Base-by-base conservation (phyloP, 164 flowering plant species). In the Macadamia integrifolia region DNA sequence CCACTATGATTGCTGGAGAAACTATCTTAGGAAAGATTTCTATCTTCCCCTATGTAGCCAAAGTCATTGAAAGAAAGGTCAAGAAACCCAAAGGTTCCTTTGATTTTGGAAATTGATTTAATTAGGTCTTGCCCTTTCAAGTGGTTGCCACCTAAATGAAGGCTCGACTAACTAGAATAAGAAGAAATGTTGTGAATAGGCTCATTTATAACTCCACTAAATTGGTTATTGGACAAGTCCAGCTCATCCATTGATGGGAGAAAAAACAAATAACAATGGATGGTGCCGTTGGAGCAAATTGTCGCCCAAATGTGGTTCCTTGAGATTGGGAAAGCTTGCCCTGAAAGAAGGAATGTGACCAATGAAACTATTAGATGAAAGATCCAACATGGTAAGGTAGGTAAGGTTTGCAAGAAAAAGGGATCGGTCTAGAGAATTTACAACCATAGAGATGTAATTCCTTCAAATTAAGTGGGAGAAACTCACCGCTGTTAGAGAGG, bases 401-500 rank as follows among this genome's bases (percentile, higher is more conserved):
- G 67, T 70, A 3, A 70, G 64, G 12, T 75, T 75, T 10, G 40
- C 62, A 9, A 75, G 9, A 1, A 65, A 69, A 30, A 40, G 74
- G 75, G 49, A 72, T 53, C 3, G 52, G 6, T 0, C 76, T 73
- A 4, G 11, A 18, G 12, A 76, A 59, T 1, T 44, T 28, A 58
- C 62, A 58, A 1, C 15, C 3, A 0, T 4, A 8, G 0, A 72
- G 15, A 1, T 14, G 12, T 7, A 72, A 58, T 3, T 31, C 0
- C 0, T 18, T 31, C 32, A 76, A 61, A 11, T 63, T 46, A 32
- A 68, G 64, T 9, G 61, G 29, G 7, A 10, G 49, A 46, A 72
- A 58, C 3, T 67, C n/a, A 12, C 57, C 9, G 6, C 3, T 5
- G 55, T 2, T 3, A 50, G 55, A 50, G 55, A 50, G 55, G 55